A percentile compares a stretch with the other conserved stretches of the same genome.
These are phyloP conservation scores for Diaporthe australafricana DNA, from an alignment of 2,329 filamentous ascomycete species.

Conservation along the genomic window DNA sequence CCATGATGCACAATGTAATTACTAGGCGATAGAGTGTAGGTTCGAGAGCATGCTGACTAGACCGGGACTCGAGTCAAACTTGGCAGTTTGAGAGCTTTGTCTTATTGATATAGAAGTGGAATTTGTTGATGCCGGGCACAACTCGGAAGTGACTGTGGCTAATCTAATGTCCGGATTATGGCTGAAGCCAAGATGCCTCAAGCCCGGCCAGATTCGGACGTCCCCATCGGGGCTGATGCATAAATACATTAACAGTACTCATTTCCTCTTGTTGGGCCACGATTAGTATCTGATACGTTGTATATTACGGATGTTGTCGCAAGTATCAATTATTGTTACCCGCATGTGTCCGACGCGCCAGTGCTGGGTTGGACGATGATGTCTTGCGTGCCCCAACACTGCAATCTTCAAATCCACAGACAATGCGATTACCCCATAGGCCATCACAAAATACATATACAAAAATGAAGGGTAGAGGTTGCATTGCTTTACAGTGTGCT, in stretches of 20 bases:
- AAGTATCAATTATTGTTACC: neutral
- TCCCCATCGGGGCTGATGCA: conserved; percentile 2
- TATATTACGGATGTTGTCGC: neutral
- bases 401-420: neutral
- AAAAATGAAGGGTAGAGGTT: too few relatives aligned
- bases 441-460: too few relatives aligned
- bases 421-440: neutral
- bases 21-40: neutral
- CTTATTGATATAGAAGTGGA: neutral
- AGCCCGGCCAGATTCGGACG: neutral
- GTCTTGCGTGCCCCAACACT: neutral
- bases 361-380: neutral
- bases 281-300: neutral
- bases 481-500: too few relatives aligned
- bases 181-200: neutral
- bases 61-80: neutral
- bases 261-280: neutral
- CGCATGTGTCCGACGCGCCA: neutral
- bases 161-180: neutral
- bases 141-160: neutral
- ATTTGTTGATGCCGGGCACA: neutral
- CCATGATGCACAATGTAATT: neutral
- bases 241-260: neutral
- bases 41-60: neutral
- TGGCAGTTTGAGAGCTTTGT: neutral